These are phyloP conservation scores for Lodderomyces beijingensis DNA, from an alignment of 1,139 yeast genomes.

Conservation along the genomic window DNA sequence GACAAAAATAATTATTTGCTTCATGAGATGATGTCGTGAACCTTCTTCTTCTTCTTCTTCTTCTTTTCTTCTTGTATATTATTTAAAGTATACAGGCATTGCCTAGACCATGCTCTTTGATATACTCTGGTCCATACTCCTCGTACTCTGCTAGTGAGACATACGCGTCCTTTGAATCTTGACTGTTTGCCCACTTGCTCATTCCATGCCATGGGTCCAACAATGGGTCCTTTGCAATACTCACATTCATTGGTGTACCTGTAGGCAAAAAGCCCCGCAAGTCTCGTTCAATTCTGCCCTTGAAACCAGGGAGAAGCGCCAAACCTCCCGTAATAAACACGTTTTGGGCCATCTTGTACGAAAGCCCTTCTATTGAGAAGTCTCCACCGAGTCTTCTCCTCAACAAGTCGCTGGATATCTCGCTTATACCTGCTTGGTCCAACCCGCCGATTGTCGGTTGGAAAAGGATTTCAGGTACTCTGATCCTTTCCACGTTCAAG, in stretches of 20 bases:
- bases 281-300: conserved; percentile 61
- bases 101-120: conserved; percentile 83
- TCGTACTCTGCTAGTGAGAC: conserved; percentile 72
- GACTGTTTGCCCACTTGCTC: conserved; percentile 69
- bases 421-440: conserved; percentile 90
- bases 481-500: conserved; percentile 81
- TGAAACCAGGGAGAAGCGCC: conserved; percentile 61
- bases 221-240: conserved; percentile 62
- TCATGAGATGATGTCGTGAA: not conserved
- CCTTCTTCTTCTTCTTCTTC: not conserved
- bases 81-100: conserved; percentile 35
- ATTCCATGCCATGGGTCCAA: conserved; percentile 93
- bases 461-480: conserved; percentile 88
- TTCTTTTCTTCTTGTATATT: not conserved
- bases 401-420: conserved; percentile 66
- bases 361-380: conserved; percentile 49
- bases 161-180: conserved; percentile 40
- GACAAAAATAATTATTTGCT: not conserved
- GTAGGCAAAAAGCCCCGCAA: conserved; percentile 68
- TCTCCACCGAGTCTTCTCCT: conserved; percentile 55
- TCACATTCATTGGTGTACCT: conserved; percentile 57
- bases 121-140: conserved; percentile 86
- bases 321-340: conserved; percentile 87
- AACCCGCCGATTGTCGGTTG: conserved; percentile 95
- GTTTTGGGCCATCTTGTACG: conserved; percentile 51